Evolutionary conservation across 768 basidiomycete genomes (phyloP).

Genomic region (Boletus rex-veris): DNA sequence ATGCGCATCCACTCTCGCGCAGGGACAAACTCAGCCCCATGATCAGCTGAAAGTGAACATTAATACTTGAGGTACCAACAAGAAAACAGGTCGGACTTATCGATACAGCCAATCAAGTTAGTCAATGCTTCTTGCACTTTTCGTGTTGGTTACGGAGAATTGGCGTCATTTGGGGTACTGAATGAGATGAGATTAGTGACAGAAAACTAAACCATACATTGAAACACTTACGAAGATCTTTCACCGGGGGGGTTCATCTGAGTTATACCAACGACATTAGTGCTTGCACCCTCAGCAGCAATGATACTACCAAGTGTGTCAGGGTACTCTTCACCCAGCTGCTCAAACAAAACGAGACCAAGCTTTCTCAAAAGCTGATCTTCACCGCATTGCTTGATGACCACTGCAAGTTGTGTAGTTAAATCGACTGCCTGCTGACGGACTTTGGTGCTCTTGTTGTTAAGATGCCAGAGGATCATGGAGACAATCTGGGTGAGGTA

Average conservation of each 20-base stretch:
- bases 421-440: slow-evolving; percentile 99
- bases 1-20: slow-evolving; percentile 99
- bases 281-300: slow-evolving; percentile 96
- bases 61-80: background rate
- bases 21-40: slow-evolving; percentile 97
- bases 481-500: slow-evolving; percentile 99
- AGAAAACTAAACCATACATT: background rate
- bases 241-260: slow-evolving; percentile 99
- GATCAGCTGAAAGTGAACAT: slow-evolving; percentile 62
- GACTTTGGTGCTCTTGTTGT: slow-evolving; percentile 99
- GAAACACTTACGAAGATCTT: slow-evolving; percentile 84
- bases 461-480: slow-evolving; percentile 96
- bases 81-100: slow-evolving; percentile 28
- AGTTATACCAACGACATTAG: slow-evolving; percentile 99
- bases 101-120: slow-evolving; percentile 97
- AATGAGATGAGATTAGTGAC: slow-evolving; percentile 2
- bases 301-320: slow-evolving; percentile 99
- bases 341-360: slow-evolving; percentile 95
- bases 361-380: slow-evolving; percentile 94
- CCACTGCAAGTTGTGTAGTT: slow-evolving; percentile 90
- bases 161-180: slow-evolving; percentile 98
- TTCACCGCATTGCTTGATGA: slow-evolving; percentile 99
- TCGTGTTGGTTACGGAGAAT: slow-evolving; percentile 98
- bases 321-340: slow-evolving; percentile 98
- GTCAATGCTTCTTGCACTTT: slow-evolving; percentile 99